A percentile compares a stretch with the other conserved stretches of the same genome.
phyloP scores from a whole-genome alignment of 805 yeast species.

The Schwanniomyces yamadae region DNA sequence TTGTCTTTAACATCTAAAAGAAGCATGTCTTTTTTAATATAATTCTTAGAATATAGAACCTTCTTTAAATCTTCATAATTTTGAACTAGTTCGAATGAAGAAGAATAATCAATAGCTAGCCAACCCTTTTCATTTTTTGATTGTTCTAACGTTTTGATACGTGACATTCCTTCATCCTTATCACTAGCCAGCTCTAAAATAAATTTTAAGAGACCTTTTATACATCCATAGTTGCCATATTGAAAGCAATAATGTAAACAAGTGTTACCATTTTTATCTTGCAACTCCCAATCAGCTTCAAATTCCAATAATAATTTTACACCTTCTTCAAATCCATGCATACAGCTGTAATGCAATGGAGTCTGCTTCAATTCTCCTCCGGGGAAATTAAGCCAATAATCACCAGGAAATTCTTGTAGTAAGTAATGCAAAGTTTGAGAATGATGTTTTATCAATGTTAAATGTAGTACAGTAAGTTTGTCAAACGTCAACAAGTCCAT shows the following conservation, averaged over 20 bases:
- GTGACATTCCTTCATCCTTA: slow-evolving; percentile 10
- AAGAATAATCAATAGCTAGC: slow-evolving; percentile 32
- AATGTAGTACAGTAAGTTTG: slow-evolving; percentile 34
- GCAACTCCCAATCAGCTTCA: slow-evolving; percentile 35
- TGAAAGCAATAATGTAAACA: slow-evolving; percentile 40
- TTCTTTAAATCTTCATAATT: slow-evolving; percentile 23
- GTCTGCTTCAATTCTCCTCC: slow-evolving; percentile 34
- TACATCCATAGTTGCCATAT: slow-evolving; percentile 32
- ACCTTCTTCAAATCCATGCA: slow-evolving; percentile 37
- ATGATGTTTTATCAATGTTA: slow-evolving; percentile 31
- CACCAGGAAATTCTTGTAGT: slow-evolving; percentile 42
- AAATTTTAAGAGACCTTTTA: slow-evolving; percentile 22
- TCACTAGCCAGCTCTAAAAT: slow-evolving; percentile 11
- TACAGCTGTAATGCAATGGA: slow-evolving; percentile 39
- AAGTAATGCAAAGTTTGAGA: slow-evolving; percentile 43
- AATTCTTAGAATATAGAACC: slow-evolving; percentile 15
- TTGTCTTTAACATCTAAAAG: slow-evolving; percentile 6
- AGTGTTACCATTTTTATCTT: slow-evolving; percentile 35
- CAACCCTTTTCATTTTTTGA: slow-evolving; percentile 31
- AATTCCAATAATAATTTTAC: slow-evolving; percentile 37
- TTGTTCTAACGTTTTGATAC: slow-evolving; percentile 21
- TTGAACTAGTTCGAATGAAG: slow-evolving; percentile 25
- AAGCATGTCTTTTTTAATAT: slow-evolving; percentile 7
- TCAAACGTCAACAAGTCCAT: slow-evolving; percentile 40
- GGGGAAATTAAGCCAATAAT: slow-evolving; percentile 33